Conservation (phyloP, 768 basidiomycete genomes). For the Gymnopilus junonius region DNA sequence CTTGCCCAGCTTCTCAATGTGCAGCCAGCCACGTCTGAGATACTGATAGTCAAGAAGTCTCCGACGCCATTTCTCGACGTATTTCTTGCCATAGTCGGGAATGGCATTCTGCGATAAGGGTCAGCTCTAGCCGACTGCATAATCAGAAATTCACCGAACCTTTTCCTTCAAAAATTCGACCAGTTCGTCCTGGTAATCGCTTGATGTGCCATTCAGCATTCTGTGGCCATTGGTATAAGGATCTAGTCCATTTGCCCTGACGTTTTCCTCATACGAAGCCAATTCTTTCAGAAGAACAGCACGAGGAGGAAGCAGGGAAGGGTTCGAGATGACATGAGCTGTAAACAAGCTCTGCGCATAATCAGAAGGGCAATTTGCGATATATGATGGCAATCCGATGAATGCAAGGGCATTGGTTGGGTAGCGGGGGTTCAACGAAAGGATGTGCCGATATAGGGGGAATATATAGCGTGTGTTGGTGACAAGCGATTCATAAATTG, state of each 20-base stretch:
- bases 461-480: conserved; percentile 59
- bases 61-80: conserved; percentile 55
- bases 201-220: conserved; percentile 35
- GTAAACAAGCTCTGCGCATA: conserved; percentile 53
- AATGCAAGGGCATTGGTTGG: conserved; percentile 59
- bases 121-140: background rate
- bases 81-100: conserved; percentile 45
- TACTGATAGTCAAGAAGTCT: conserved; percentile 34
- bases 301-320: conserved; percentile 43
- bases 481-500: conserved; percentile 33
- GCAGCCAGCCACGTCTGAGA: conserved; percentile 48
- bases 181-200: conserved; percentile 47
- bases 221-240: conserved; percentile 54
- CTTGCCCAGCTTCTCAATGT: conserved; percentile 45
- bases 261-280: conserved; percentile 40
- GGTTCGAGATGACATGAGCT: conserved; percentile 48
- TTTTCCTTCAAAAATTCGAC: conserved; percentile 36
- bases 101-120: conserved; percentile 35
- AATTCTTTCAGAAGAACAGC: conserved; percentile 44
- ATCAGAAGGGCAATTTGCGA: conserved; percentile 53
- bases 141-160: conserved; percentile 21
- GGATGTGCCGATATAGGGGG: conserved; percentile 56
- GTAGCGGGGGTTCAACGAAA: conserved; percentile 50
- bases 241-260: conserved; percentile 48
- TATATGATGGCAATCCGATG: conserved; percentile 53